phyloP scores from a whole-genome alignment of 208 protist genomes.

The Trypanosoma platydactyli region DNA sequence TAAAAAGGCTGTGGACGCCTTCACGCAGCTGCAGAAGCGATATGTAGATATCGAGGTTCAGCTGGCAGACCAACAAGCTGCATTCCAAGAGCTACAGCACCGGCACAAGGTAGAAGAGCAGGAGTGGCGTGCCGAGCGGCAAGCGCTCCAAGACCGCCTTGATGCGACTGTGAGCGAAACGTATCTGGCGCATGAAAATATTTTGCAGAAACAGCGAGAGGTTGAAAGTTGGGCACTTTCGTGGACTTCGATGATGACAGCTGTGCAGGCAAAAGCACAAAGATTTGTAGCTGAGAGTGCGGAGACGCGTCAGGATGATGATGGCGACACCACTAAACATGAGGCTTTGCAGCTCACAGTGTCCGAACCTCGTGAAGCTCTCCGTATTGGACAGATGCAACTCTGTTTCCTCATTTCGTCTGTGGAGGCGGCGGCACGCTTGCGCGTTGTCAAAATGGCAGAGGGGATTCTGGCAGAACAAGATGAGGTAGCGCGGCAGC shows the following conservation, averaged over 20 bases:
- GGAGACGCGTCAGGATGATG: not conserved
- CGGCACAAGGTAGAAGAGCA: not conserved
- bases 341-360: not conserved
- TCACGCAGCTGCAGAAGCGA: conserved; percentile 5
- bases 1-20: conserved; percentile 6
- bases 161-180: conserved; percentile 9
- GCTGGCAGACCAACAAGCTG: conserved; percentile 4
- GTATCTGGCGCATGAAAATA: conserved; percentile 4
- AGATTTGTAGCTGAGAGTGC: not conserved
- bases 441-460: not conserved
- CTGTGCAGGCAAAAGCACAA: not conserved
- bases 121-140: conserved; percentile 8
- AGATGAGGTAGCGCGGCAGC: not conserved
- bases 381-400: conserved; percentile 1
- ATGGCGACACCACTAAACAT: not conserved
- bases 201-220: not conserved
- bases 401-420: conserved; percentile 1
- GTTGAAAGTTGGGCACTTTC: conserved; percentile 6
- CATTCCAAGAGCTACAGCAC: conserved; percentile 6
- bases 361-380: conserved; percentile 10
- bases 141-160: conserved; percentile 5
- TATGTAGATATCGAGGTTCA: conserved; percentile 3
- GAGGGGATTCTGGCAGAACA: not conserved
- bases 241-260: conserved; percentile 1
- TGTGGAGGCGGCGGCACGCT: not conserved